A percentile compares a stretch with the other conserved stretches of the same genome.
Conservation (phyloP, 2,329 filamentous ascomycete genomes). For the Aureobasidium sp. region DNA sequence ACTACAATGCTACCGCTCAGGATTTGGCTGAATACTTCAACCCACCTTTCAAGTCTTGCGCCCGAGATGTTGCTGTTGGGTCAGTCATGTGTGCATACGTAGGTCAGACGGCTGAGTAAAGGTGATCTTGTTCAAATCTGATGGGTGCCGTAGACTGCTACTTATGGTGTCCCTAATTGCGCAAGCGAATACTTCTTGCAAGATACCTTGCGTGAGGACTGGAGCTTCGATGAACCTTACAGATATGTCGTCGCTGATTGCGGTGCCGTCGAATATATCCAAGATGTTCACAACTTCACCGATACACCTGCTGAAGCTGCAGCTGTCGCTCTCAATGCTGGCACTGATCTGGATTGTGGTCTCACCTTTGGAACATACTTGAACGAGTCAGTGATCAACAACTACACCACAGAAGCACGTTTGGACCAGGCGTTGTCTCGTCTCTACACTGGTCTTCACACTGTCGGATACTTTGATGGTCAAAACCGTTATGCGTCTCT, state of each 20-base stretch:
- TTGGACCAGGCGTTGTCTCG: conserved; percentile 44
- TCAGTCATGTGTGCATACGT: conserved; percentile 48
- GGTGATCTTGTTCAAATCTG: background rate
- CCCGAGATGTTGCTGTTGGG: conserved; percentile 35
- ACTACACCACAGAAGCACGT: conserved; percentile 34
- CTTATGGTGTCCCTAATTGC: conserved; percentile 59
- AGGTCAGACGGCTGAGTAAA: background rate
- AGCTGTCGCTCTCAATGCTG: conserved; percentile 41
- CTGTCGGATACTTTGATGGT: conserved; percentile 50
- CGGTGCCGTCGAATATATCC: conserved; percentile 53
- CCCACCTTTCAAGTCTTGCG: conserved; percentile 50
- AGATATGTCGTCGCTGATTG: conserved; percentile 59
- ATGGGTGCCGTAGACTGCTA: conserved; percentile 35
- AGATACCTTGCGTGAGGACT: conserved; percentile 55
- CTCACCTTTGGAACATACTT: conserved; percentile 37
- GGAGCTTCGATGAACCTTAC: conserved; percentile 52
- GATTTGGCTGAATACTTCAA: conserved; percentile 62
- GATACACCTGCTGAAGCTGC: conserved; percentile 37
- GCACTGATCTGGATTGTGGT: conserved; percentile 47
- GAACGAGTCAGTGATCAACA: conserved; percentile 29
- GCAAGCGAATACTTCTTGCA: conserved; percentile 54
- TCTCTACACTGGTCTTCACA: conserved; percentile 46
- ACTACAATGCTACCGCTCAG: conserved; percentile 30
- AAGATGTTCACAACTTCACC: conserved; percentile 36
- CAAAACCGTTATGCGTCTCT: conserved; percentile 42